A percentile compares a stretch with the other conserved stretches of the same genome.
Conservation (phyloP, 2,329 filamentous ascomycete species). For the Ceratocystis colombiana region DNA sequence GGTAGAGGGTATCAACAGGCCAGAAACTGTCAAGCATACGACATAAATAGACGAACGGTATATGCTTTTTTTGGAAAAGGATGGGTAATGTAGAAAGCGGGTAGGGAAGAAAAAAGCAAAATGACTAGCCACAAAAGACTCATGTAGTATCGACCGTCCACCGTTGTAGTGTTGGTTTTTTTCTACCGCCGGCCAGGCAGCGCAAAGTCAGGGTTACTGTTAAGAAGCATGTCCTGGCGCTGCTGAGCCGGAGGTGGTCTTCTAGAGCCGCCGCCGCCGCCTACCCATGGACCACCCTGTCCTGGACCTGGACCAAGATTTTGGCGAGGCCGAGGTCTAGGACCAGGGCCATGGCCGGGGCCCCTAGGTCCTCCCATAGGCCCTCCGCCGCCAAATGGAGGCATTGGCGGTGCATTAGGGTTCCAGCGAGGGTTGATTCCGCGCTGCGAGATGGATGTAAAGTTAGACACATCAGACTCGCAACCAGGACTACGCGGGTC, state of each 20-base stretch:
- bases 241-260: slow-evolving; percentile 39
- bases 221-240: slow-evolving; percentile 62
- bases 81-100: not conserved
- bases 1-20: slow-evolving; percentile 20
- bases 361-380: slow-evolving; percentile 31
- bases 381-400: slow-evolving; percentile 28
- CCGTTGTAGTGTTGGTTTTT: not conserved
- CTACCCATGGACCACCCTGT: slow-evolving; percentile 15
- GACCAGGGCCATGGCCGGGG: not conserved
- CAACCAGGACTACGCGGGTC: slow-evolving; percentile 56
- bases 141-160: not conserved
- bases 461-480: slow-evolving; percentile 69
- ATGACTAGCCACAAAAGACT: not conserved
- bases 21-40: not conserved
- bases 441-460: slow-evolving; percentile 82
- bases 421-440: slow-evolving; percentile 84
- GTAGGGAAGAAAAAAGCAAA: not conserved
- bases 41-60: not conserved
- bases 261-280: slow-evolving; percentile 30
- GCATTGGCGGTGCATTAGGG: slow-evolving; percentile 40
- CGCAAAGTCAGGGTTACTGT: slow-evolving; percentile 77
- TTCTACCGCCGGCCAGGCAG: slow-evolving; percentile 40
- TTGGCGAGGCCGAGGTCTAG: not conserved
- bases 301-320: slow-evolving; percentile 7
- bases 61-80: not conserved